Evolutionary conservation across 345 rosid species (phyloP).

Genomic region (Citrus maxima): DNA sequence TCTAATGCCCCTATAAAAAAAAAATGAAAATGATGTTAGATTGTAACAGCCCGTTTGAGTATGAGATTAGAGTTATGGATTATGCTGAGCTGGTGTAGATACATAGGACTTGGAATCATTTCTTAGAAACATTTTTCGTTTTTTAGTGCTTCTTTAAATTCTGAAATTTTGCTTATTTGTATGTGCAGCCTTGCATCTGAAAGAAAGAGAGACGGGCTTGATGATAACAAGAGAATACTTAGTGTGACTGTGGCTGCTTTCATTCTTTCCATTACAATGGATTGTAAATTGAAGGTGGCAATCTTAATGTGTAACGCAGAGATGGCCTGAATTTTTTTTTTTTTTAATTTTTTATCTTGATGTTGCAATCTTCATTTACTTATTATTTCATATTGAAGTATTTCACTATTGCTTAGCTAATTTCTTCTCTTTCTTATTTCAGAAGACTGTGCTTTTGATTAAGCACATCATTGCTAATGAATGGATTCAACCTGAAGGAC

Average conservation of each 20-base stretch:
- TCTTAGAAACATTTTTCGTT: conserved; percentile 5
- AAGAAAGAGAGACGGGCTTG: conserved; percentile 39
- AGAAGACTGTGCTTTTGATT: conserved; percentile 50
- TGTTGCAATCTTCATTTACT: conserved; percentile 3
- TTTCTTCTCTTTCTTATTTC: conserved; percentile 31
- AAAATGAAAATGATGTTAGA: not conserved
- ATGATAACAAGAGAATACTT: conserved; percentile 45
- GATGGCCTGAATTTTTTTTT: not conserved
- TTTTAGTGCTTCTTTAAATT: conserved; percentile 7
- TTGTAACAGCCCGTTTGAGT: conserved; percentile 1
- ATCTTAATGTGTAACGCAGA: conserved; percentile 13
- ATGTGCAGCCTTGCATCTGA: conserved; percentile 47
- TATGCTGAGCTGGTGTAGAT: not conserved
- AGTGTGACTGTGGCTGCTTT: conserved; percentile 68
- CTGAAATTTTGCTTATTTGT: conserved; percentile 6
- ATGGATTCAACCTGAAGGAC: conserved; percentile 65
- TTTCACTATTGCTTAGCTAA: conserved; percentile 24
- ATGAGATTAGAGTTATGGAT: conserved; percentile 1
- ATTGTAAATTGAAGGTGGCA: conserved; percentile 55
- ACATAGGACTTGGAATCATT: not conserved
- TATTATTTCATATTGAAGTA: conserved; percentile 4
- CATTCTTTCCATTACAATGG: conserved; percentile 54
- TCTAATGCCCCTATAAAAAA: too few relatives aligned
- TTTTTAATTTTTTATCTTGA: not conserved
- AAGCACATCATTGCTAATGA: conserved; percentile 51